These are phyloP conservation scores for Oryza glumipatula DNA, from an alignment of 176 grass and related monocot species.

Conservation along the genomic window DNA sequence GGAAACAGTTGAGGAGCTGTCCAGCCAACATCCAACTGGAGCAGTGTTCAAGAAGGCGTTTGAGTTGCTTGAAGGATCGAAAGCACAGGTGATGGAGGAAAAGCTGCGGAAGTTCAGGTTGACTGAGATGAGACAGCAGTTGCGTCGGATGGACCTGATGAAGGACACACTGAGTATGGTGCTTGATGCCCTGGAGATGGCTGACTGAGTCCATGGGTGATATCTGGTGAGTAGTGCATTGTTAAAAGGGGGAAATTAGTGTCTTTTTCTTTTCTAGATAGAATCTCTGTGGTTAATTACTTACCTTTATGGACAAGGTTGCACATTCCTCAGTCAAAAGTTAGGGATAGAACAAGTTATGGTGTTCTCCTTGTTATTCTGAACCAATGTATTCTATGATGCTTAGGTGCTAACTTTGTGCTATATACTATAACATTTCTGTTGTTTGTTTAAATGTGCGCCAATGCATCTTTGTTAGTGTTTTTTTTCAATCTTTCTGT, in stretches of 20 bases:
- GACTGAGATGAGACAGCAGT: conserved; percentile 59
- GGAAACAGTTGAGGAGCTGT: conserved; percentile 62
- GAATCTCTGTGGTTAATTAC: conserved; percentile 48
- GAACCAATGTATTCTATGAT: conserved; percentile 37
- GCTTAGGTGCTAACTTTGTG: conserved; percentile 52
- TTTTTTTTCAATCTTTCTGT: not conserved
- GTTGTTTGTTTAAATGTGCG: conserved; percentile 35
- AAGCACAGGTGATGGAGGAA: conserved; percentile 56
- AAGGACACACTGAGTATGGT: conserved; percentile 75
- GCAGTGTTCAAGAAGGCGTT: conserved; percentile 58
- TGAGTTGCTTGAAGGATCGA: conserved; percentile 55
- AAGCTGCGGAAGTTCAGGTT: conserved; percentile 65
- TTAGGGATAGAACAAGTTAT: conserved; percentile 42
- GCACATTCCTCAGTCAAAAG: conserved; percentile 41
- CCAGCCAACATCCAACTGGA: conserved; percentile 52
- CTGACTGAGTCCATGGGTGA: conserved; percentile 33
- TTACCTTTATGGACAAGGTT: conserved; percentile 42
- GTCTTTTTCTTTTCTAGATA: conserved; percentile 53
- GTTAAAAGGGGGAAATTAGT: conserved; percentile 26
- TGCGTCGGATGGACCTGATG: conserved; percentile 67
- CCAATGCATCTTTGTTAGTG: conserved; percentile 28
- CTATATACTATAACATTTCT: conserved; percentile 49
- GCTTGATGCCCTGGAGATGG: conserved; percentile 50
- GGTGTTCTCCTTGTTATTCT: conserved; percentile 40
- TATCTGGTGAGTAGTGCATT: conserved; percentile 41